These are phyloP conservation scores for Salvia sclarea DNA, from an alignment of 305 asterid species.

Conservation along the genomic window DNA sequence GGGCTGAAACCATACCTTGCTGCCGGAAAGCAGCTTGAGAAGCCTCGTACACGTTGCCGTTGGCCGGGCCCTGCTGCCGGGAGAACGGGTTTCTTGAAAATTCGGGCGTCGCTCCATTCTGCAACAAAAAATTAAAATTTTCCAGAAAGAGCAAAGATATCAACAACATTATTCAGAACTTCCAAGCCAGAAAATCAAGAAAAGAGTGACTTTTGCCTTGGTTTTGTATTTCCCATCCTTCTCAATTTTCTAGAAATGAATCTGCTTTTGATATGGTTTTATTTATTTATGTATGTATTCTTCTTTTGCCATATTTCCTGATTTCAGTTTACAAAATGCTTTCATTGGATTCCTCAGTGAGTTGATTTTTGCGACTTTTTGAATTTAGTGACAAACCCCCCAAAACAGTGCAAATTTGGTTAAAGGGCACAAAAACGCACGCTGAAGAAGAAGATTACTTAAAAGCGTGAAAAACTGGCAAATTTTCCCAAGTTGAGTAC, in stretches of 20 bases:
- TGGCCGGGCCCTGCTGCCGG: constrained; percentile 43
- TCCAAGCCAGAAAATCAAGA: neutral
- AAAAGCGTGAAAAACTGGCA: constrained; percentile 1
- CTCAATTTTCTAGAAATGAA: neutral
- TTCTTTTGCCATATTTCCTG: neutral
- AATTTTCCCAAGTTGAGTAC: constrained; percentile 41
- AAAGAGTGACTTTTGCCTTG: too few species aligned
- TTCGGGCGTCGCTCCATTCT: constrained; percentile 68
- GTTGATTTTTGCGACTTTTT: constrained; percentile 1
- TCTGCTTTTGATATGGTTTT: neutral
- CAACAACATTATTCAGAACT: neutral
- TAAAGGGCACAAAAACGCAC: neutral
- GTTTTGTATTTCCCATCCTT: neutral
- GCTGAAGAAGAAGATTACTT: neutral
- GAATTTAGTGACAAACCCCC: neutral
- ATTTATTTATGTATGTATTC: neutral
- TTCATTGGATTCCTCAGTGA: neutral
- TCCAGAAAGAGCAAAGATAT: constrained; percentile 15
- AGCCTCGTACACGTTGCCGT: constrained; percentile 35
- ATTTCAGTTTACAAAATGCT: neutral
- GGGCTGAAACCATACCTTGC: constrained; percentile 33
- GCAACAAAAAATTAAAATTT: constrained; percentile 42
- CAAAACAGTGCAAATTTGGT: neutral
- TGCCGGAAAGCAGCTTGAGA: constrained; percentile 27
- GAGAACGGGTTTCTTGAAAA: constrained; percentile 82